Evolutionary conservation across 805 yeast species (phyloP).

Genomic region (Deakozyma indianensis): DNA sequence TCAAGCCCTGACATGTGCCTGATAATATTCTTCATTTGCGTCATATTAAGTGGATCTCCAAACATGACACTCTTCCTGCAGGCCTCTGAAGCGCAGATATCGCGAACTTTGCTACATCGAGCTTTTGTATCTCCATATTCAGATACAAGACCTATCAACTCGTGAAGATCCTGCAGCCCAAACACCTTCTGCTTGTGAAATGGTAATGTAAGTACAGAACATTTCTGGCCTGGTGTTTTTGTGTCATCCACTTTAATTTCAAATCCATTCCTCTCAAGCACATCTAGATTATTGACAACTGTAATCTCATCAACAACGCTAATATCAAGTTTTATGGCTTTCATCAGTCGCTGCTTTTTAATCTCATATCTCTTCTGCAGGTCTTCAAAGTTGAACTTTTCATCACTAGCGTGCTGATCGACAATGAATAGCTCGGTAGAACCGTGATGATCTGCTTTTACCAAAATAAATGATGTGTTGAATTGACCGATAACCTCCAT

Average conservation of each 20-base stretch:
- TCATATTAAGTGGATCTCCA: slow-evolving; percentile 50
- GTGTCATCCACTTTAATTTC: slow-evolving; percentile 36
- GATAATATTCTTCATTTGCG: slow-evolving; percentile 58
- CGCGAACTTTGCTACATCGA: slow-evolving; percentile 63
- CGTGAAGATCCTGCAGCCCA: slow-evolving; percentile 52
- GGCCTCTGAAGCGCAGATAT: slow-evolving; percentile 89
- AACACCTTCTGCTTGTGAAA: slow-evolving; percentile 56
- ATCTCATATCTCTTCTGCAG: slow-evolving; percentile 42
- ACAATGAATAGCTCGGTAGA: slow-evolving; percentile 61
- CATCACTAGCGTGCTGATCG: slow-evolving; percentile 98
- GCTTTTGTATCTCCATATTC: slow-evolving; percentile 44
- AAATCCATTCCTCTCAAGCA: slow-evolving; percentile 70
- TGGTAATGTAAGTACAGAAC: slow-evolving; percentile 53
- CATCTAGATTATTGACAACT: slow-evolving; percentile 42
- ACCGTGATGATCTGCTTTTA: slow-evolving; percentile 18
- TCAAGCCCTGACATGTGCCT: slow-evolving; percentile 53
- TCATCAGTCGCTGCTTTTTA: slow-evolving; percentile 56
- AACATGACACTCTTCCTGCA: slow-evolving; percentile 91
- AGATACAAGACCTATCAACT: slow-evolving; percentile 38
- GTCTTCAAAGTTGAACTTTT: slow-evolving; percentile 77
- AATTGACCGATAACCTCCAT: slow-evolving; percentile 90
- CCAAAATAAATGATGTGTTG: slow-evolving; percentile 86
- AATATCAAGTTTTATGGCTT: slow-evolving; percentile 42
- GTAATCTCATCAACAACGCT: slow-evolving; percentile 66
- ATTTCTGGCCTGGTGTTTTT: slow-evolving; percentile 39